Percentiles rank a stretch among this genome's conserved stretches.
phyloP scores from a whole-genome alignment of 73 alveolate species.

The Urostyla sp. region DNA sequence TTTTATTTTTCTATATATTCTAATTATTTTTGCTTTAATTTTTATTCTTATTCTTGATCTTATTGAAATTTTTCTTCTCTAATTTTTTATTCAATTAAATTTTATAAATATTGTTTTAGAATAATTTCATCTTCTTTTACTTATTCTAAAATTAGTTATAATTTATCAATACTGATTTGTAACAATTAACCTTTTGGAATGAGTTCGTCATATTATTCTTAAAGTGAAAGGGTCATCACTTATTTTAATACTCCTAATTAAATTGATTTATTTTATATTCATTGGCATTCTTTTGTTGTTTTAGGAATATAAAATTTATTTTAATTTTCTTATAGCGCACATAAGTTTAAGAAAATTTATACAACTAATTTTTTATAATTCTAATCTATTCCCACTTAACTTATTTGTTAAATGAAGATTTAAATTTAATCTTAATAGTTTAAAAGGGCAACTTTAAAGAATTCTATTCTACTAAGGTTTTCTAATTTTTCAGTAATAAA shows the following conservation, averaged over 20 bases:
- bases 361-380: neutral
- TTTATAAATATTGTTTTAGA: neutral
- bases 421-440: neutral
- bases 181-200: neutral
- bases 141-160: neutral
- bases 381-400: neutral
- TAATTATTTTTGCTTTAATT: neutral
- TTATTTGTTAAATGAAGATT: neutral
- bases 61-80: neutral
- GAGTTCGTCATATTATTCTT: neutral
- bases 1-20: neutral
- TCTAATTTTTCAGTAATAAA: neutral
- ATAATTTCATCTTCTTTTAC: neutral
- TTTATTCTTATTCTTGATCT: neutral
- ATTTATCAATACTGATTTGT: neutral
- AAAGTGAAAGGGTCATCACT: neutral
- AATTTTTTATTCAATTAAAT: neutral
- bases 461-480: neutral
- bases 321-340: neutral
- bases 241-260: neutral
- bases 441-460: neutral
- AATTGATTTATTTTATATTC: neutral
- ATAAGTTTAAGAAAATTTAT: neutral
- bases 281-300: conserved; percentile 4
- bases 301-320: conserved; percentile 15